These are phyloP conservation scores for Magnolia sinica DNA, from an alignment of 164 flowering plant species.

Conservation along the genomic window DNA sequence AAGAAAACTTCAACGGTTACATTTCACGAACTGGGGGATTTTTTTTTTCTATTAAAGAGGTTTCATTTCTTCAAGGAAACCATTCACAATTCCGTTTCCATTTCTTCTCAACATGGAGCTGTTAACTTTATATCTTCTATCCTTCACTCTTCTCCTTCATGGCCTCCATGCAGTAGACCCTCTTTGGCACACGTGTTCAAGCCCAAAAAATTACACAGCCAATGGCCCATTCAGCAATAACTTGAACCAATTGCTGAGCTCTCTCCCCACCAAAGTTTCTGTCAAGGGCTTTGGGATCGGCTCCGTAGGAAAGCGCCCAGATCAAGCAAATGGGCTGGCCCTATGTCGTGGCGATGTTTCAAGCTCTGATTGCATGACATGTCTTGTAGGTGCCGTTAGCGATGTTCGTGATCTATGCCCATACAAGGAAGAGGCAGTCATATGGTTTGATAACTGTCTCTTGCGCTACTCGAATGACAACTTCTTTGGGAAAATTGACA, in stretches of 20 bases:
- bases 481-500: slow-evolving; percentile 37
- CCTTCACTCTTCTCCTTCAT: slow-evolving; percentile 19
- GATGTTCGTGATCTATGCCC: slow-evolving; percentile 36
- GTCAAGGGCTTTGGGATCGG: slow-evolving; percentile 23
- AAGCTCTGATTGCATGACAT: slow-evolving; percentile 28
- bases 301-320: slow-evolving; percentile 6
- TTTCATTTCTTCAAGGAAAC: not conserved
- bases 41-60: no score
- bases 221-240: slow-evolving; percentile 20
- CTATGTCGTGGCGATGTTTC: slow-evolving; percentile 51
- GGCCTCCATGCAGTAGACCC: slow-evolving; percentile 9
- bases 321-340: slow-evolving; percentile 22
- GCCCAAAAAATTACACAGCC: slow-evolving; percentile 13
- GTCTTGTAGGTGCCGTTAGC: slow-evolving; percentile 22
- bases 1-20: no score
- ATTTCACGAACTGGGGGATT: no score
- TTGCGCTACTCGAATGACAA: slow-evolving; percentile 32
- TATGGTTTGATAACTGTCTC: slow-evolving; percentile 46
- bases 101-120: slow-evolving; percentile 5
- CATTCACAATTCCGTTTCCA: not conserved
- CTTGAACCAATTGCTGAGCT: slow-evolving; percentile 19
- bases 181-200: slow-evolving; percentile 26
- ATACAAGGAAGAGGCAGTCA: slow-evolving; percentile 20
- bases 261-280: slow-evolving; percentile 30
- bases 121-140: slow-evolving; percentile 10